Conservation (phyloP, 257 asterid genomes). For the Vinca minor region DNA sequence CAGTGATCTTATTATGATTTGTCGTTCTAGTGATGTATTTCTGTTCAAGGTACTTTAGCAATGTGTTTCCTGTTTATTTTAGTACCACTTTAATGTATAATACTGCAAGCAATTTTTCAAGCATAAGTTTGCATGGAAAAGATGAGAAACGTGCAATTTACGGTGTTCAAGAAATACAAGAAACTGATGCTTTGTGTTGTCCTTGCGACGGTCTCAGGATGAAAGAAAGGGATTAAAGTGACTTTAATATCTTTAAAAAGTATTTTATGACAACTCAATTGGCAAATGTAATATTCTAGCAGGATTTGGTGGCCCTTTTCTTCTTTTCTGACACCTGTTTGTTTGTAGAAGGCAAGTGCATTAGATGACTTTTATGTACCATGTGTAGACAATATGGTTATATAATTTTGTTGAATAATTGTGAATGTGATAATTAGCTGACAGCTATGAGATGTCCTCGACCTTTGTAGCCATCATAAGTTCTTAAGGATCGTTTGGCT, state of each 20-base stretch:
- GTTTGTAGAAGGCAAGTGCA: neutral
- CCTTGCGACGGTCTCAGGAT: neutral
- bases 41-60: neutral
- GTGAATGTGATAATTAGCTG: neutral
- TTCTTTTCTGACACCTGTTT: neutral
- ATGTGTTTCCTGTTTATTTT: neutral
- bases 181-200: neutral
- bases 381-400: neutral
- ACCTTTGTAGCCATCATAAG: neutral
- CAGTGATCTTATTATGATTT: slow-evolving; percentile 7
- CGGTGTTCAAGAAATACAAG: neutral
- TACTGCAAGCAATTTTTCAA: neutral
- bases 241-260: neutral
- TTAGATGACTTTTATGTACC: neutral
- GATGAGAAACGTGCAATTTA: neutral
- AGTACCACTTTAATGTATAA: neutral
- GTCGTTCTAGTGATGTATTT: neutral
- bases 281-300: neutral
- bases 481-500: neutral
- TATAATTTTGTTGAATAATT: neutral
- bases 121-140: neutral
- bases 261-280: neutral
- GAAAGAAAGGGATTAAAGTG: neutral
- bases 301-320: neutral
- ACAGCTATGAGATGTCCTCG: neutral